Evolutionary conservation across 768 basidiomycete genomes (phyloP).

Genomic region (Cystoderma amianthinum): DNA sequence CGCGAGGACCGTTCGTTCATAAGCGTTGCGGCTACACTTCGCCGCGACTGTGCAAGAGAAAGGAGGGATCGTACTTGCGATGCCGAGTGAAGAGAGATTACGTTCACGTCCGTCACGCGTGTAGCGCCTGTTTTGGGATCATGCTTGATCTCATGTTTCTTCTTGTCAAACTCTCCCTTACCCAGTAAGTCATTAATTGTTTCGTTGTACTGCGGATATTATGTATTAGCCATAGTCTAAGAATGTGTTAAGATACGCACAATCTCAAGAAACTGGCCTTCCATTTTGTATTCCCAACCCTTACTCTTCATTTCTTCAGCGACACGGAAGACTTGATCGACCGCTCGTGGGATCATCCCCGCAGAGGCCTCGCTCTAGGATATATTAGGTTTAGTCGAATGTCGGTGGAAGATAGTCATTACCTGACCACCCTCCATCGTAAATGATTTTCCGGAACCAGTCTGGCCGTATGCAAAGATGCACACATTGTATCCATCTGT

Average conservation of each 20-base stretch:
- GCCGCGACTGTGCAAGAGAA: conserved; percentile 66
- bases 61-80: conserved; percentile 75
- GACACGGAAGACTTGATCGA: conserved; percentile 82
- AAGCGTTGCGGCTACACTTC: conserved; percentile 86
- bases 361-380: conserved; percentile 56
- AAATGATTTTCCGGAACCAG: conserved; percentile 83
- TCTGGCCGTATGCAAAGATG: conserved; percentile 95
- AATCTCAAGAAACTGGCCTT: conserved; percentile 95
- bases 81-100: conserved; percentile 64
- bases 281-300: conserved; percentile 89
- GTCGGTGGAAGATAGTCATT: conserved; percentile 15
- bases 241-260: conserved; percentile 34
- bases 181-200: conserved; percentile 92
- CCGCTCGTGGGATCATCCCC: conserved; percentile 94
- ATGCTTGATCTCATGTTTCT: conserved; percentile 95
- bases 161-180: conserved; percentile 77
- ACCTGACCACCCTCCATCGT: conserved; percentile 93
- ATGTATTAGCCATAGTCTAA: conserved; percentile 1
- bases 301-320: conserved; percentile 67
- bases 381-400: conserved; percentile 1
- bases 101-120: conserved; percentile 77
- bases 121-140: conserved; percentile 68
- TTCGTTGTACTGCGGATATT: conserved; percentile 71
- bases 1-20: conserved; percentile 96
- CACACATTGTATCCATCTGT: conserved; percentile 93